A percentile compares a stretch with the other conserved stretches of the same genome.
Conservation (phyloP, 1,284 basidiomycete genomes). For the Papiliotrema terrestris region DNA sequence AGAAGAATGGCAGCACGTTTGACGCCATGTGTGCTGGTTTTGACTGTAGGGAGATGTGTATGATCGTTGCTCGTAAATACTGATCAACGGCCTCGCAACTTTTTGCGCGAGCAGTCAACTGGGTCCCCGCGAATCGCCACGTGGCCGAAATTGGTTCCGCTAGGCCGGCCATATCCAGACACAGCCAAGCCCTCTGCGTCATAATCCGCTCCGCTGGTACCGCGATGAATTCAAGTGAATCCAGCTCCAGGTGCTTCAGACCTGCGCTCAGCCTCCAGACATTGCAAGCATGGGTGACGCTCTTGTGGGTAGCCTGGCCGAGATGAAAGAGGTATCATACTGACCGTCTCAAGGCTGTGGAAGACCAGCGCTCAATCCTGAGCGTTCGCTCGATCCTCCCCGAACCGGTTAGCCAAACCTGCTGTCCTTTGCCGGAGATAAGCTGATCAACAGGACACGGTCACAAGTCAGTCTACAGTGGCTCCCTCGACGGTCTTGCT, state of each 20-base stretch:
- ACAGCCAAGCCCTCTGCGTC: too few species aligned
- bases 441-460: conserved; percentile 22
- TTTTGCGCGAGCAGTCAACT: not conserved
- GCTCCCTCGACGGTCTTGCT: not conserved
- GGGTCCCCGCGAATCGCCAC: not conserved
- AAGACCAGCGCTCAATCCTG: conserved; percentile 41
- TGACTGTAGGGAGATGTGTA: not conserved
- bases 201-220: too few species aligned
- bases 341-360: conserved; percentile 23
- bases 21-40: conserved; percentile 30
- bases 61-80: too few species aligned
- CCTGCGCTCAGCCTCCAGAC: not conserved
- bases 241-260: too few species aligned
- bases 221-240: not conserved
- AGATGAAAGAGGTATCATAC: not conserved
- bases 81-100: not conserved
- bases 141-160: not conserved
- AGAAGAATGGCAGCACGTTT: conserved; percentile 75
- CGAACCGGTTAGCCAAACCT: conserved; percentile 29
- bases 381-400: conserved; percentile 31
- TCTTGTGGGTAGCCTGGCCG: not conserved
- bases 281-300: not conserved
- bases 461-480: conserved; percentile 21
- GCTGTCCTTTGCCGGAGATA: not conserved
- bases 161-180: not conserved